These are phyloP conservation scores for Botryosphaeria agaves DNA, from an alignment of 2,329 filamentous ascomycete genomes.

Conservation along the genomic window DNA sequence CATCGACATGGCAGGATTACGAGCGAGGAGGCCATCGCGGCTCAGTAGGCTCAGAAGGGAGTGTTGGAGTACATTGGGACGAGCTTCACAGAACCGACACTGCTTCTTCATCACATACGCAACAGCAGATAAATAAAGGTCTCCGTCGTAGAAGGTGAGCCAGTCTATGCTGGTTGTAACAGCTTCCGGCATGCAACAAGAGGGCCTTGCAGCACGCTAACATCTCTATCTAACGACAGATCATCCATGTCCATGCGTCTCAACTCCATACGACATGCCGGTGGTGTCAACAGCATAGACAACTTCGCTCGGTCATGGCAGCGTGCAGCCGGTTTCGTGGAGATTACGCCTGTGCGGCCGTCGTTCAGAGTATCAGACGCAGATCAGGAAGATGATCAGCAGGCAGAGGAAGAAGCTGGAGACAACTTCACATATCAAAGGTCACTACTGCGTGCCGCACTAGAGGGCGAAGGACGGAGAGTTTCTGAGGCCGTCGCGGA, in stretches of 20 bases:
- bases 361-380: slow-evolving; percentile 43
- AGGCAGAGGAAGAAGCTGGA: slow-evolving; percentile 17
- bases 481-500: slow-evolving; percentile 19
- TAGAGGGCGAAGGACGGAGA: slow-evolving; percentile 18
- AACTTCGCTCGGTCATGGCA: slow-evolving; percentile 90
- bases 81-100: slow-evolving; percentile 14
- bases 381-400: slow-evolving; percentile 28
- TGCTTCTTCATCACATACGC: no score
- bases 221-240: not conserved
- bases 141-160: no score
- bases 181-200: no score
- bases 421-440: slow-evolving; percentile 19
- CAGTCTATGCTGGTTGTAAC: no score
- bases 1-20: slow-evolving; percentile 28
- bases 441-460: slow-evolving; percentile 23
- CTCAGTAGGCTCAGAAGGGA: slow-evolving; percentile 21
- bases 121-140: no score
- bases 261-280: slow-evolving; percentile 45
- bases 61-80: slow-evolving; percentile 19
- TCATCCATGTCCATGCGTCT: slow-evolving; percentile 34
- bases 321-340: slow-evolving; percentile 71
- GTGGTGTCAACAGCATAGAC: slow-evolving; percentile 84
- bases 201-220: no score
- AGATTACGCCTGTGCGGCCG: slow-evolving; percentile 65
- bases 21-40: slow-evolving; percentile 21